Base-by-base conservation (phyloP, 2,329 filamentous ascomycete genomes). In the Alternaria arborescens region DNA sequence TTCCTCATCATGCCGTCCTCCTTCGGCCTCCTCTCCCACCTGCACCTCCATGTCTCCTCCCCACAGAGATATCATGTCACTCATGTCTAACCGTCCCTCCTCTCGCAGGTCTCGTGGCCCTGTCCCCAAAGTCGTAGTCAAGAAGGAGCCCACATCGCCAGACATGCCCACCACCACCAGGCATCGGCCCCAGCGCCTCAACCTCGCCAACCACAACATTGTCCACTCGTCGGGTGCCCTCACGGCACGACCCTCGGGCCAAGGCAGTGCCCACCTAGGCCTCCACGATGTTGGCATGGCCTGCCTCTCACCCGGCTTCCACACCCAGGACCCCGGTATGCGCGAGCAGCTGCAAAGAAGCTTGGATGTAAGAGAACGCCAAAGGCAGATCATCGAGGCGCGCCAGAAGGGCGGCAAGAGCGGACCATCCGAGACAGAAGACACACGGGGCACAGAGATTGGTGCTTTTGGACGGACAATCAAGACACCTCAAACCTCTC, bases 291-390 rank as follows among this genome's bases (percentile, higher is more conserved):
- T 98, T 26, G 95, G 95, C 59, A 85, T 98, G 58, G 94, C 94
- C 42, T 99, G 95, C 74, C 84, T 99, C 56, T 98, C 95, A 2
- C 95, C 95, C 0, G 95, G 95, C 55, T 98, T 99, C 74, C 89
- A 96, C 68, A 98, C 95, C 16, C 92, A 98, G 71, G 93, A 99
- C 79, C 94, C 95, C n/a, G 87, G 91, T 20, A 96, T 97, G 93
- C 90, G 95, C 75, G 93, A 97, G 79, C 94, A 98, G 79, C 83
- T 99, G 54, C 93, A 98, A 80, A 89, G 94, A 69, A 98, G 95
- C 79, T 88, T 97, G 79, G 93, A 91, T 46, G 94, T 99, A 30
- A 87, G 94, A 65, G 94, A 99, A 69, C 93, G 97, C 77, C 95
- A 99, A 79, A 87, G 94, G 68, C 91, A 93, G 67, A 94, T 99